Conservation (phyloP, 2,329 filamentous ascomycete species). For the Aspergillus ibericus region DNA sequence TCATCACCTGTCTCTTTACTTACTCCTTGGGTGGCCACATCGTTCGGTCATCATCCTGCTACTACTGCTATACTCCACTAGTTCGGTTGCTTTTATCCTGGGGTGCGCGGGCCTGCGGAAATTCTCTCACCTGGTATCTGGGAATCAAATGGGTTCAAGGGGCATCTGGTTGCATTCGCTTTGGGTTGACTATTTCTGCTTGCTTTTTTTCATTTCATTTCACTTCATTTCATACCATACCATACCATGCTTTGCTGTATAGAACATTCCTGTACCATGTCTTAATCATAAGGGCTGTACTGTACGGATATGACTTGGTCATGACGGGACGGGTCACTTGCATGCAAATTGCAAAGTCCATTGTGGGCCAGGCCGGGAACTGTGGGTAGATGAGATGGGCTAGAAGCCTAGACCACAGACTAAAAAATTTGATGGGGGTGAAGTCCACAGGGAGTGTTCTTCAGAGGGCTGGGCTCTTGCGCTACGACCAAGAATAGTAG, state of each 20-base stretch:
- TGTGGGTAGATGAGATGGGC: background rate
- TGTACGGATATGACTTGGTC: background rate
- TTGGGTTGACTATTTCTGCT: conserved; percentile 6
- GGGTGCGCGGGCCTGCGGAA: background rate
- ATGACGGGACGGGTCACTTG: background rate
- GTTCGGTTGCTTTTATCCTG: background rate
- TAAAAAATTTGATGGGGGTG: background rate
- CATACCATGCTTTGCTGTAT: conserved; percentile 10
- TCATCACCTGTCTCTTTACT: background rate
- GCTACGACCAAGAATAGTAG: background rate
- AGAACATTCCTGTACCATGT: conserved; percentile 8
- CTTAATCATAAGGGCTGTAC: background rate
- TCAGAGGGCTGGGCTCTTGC: background rate
- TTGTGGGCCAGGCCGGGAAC: background rate
- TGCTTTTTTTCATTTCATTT: conserved; percentile 1
- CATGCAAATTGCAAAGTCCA: background rate
- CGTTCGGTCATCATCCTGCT: background rate
- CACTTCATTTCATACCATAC: background rate
- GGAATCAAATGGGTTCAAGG: background rate
- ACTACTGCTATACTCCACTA: background rate
- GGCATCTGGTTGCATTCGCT: conserved; percentile 16
- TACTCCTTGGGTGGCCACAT: background rate
- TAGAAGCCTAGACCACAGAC: background rate
- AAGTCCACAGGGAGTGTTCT: background rate
- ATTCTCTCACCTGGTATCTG: background rate